These are phyloP conservation scores for Boletus edulis DNA, from an alignment of 768 basidiomycete genomes.

Conservation along the genomic window DNA sequence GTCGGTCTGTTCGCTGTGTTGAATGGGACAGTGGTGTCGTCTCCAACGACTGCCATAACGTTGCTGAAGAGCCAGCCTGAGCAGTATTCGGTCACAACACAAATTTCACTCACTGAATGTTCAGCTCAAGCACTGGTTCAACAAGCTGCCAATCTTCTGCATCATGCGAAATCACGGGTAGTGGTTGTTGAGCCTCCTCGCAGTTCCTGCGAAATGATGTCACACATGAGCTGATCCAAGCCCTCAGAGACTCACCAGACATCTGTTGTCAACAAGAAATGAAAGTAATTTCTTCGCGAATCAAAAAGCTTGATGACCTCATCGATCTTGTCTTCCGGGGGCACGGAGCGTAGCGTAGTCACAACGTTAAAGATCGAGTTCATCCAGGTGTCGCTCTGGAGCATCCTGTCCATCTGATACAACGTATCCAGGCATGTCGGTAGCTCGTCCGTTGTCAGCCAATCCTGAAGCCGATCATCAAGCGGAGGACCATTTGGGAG, in stretches of 20 bases:
- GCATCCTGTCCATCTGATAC: constrained; percentile 6
- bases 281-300: constrained; percentile 3
- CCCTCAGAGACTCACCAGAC: constrained; percentile 8
- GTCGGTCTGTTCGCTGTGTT: no score
- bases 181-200: neutral
- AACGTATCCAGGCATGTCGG: constrained; percentile 4
- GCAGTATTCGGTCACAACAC: neutral
- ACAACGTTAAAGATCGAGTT: neutral
- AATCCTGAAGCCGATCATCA: constrained; percentile 9
- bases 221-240: neutral
- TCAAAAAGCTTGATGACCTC: constrained; percentile 6
- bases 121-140: neutral
- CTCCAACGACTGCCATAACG: neutral
- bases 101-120: neutral
- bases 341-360: neutral
- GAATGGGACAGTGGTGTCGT: no score
- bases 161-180: neutral
- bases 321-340: neutral
- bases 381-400: neutral
- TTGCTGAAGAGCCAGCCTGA: neutral
- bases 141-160: neutral
- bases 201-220: constrained; percentile 1
- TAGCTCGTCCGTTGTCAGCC: constrained; percentile 8
- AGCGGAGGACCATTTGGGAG: neutral
- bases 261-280: constrained; percentile 9